Evolutionary conservation across 352 stramenopile genomes (phyloP).

Genomic region (Pythium grandisporangium): DNA sequence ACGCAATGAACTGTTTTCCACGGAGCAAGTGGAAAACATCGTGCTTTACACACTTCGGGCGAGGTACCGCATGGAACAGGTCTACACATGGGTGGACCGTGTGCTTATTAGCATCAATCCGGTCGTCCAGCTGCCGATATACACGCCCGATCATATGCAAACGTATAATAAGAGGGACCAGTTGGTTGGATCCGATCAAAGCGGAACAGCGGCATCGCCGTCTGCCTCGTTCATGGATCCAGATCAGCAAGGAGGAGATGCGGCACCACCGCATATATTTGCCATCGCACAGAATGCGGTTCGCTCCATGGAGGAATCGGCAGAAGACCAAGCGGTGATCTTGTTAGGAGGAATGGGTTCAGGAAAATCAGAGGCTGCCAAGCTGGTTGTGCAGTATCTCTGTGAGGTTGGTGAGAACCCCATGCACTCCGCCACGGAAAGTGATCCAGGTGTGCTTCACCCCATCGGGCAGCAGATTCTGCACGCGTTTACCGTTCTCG

Average conservation of each 20-base stretch:
- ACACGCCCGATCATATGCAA: slow-evolving; percentile 78
- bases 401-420: slow-evolving; percentile 68
- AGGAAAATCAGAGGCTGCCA: slow-evolving; percentile 73
- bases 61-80: slow-evolving; percentile 70
- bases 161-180: slow-evolving; percentile 73
- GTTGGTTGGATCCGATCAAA: no score
- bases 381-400: slow-evolving; percentile 77
- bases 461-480: slow-evolving; percentile 77
- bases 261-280: slow-evolving; percentile 67
- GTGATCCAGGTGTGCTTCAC: slow-evolving; percentile 43
- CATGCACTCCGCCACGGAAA: slow-evolving; percentile 20
- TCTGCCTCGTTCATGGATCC: slow-evolving; percentile 23
- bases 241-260: slow-evolving; percentile 46
- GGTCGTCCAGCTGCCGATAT: slow-evolving; percentile 58
- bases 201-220: slow-evolving; percentile 38
- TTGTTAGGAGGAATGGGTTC: slow-evolving; percentile 63
- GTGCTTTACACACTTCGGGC: slow-evolving; percentile 65
- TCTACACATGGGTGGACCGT: slow-evolving; percentile 78
- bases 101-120: slow-evolving; percentile 72
- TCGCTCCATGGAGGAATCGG: slow-evolving; percentile 66
- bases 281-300: slow-evolving; percentile 72
- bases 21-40: slow-evolving; percentile 61
- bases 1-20: slow-evolving; percentile 46
- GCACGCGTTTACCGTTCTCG: slow-evolving; percentile 70
- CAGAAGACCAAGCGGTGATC: slow-evolving; percentile 72